Percentiles rank a stretch among this genome's conserved stretches.
Conservation (phyloP, 2,329 filamentous ascomycete genomes). For the Ophiostoma quercus region DNA sequence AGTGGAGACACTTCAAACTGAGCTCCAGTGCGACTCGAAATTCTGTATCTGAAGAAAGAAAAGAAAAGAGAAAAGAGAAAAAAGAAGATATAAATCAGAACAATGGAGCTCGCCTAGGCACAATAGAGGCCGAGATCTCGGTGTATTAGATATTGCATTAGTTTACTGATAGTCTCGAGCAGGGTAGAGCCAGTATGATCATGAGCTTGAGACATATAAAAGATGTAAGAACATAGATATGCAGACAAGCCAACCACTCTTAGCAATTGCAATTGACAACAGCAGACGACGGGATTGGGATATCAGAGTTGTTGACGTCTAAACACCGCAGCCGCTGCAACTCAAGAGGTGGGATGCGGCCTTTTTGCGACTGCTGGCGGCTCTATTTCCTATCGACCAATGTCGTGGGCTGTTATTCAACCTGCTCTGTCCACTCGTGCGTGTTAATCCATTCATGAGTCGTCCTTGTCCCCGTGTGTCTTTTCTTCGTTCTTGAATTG, state of each 20-base stretch:
- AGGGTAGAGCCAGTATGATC: background rate
- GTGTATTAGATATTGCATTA: constrained; percentile 9
- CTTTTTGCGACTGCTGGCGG: constrained; percentile 7
- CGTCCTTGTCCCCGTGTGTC: background rate
- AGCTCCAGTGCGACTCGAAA: background rate
- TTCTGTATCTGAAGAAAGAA: background rate
- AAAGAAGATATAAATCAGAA: background rate
- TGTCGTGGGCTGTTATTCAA: background rate
- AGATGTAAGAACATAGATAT: background rate
- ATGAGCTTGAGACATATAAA: background rate
- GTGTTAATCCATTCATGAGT: background rate
- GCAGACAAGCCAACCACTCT: background rate
- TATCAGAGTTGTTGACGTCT: background rate
- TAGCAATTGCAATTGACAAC: background rate
- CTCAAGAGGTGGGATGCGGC: constrained; percentile 10
- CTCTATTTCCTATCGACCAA: background rate
- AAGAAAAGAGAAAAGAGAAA: background rate
- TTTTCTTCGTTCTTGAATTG: background rate
- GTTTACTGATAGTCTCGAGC: no score
- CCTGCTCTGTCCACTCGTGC: background rate
- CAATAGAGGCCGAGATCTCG: constrained; percentile 15
- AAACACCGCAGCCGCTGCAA: background rate
- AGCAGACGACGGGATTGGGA: background rate
- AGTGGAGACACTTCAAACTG: constrained; percentile 1
- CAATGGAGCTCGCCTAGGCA: constrained; percentile 9